Percentiles rank a stretch among this genome's conserved stretches.
Evolutionary conservation across 495 filamentous ascomycete species (phyloP).

Genomic region (Monascus purpureus): DNA sequence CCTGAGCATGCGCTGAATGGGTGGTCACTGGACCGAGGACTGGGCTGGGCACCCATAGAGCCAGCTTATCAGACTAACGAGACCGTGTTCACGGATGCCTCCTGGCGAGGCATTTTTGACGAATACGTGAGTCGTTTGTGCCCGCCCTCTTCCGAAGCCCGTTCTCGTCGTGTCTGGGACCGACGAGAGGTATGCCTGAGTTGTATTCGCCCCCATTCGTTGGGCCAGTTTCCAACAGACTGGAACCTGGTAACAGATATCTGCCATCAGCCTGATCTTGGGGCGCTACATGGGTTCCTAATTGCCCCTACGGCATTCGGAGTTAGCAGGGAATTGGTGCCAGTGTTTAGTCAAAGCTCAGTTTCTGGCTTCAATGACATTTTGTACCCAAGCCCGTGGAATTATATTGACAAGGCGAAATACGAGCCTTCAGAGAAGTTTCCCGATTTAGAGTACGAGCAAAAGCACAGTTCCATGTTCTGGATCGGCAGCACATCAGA

Average conservation of each 20-base stretch:
- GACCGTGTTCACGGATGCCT: slow-evolving; percentile 35
- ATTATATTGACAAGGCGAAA: slow-evolving; percentile 34
- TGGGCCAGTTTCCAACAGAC: slow-evolving; percentile 49
- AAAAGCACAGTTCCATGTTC: slow-evolving; percentile 34
- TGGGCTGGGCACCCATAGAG: slow-evolving; percentile 29
- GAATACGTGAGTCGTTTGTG: slow-evolving; percentile 38
- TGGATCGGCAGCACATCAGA: slow-evolving; percentile 44
- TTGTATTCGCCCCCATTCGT: slow-evolving; percentile 52
- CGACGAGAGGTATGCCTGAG: slow-evolving; percentile 42
- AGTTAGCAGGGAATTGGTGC: slow-evolving; percentile 47
- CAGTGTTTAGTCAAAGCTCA: slow-evolving; percentile 63
- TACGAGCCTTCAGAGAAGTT: slow-evolving; percentile 23
- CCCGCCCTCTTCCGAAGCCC: slow-evolving; percentile 41
- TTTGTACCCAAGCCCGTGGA: slow-evolving; percentile 34
- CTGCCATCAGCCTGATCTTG: slow-evolving; percentile 71
- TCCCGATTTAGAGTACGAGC: slow-evolving; percentile 23
- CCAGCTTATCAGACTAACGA: slow-evolving; percentile 26
- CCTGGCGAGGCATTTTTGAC: slow-evolving; percentile 31
- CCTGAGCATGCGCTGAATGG: slow-evolving; percentile 10
- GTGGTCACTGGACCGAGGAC: slow-evolving; percentile 24
- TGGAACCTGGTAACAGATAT: slow-evolving; percentile 51
- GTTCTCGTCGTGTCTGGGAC: slow-evolving; percentile 29
- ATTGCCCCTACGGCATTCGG: slow-evolving; percentile 48
- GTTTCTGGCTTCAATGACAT: slow-evolving; percentile 40
- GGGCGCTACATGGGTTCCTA: slow-evolving; percentile 57